These are phyloP conservation scores for Saccharum officinarum DNA, from an alignment of 176 grass and related monocot genomes.

Conservation along the genomic window DNA sequence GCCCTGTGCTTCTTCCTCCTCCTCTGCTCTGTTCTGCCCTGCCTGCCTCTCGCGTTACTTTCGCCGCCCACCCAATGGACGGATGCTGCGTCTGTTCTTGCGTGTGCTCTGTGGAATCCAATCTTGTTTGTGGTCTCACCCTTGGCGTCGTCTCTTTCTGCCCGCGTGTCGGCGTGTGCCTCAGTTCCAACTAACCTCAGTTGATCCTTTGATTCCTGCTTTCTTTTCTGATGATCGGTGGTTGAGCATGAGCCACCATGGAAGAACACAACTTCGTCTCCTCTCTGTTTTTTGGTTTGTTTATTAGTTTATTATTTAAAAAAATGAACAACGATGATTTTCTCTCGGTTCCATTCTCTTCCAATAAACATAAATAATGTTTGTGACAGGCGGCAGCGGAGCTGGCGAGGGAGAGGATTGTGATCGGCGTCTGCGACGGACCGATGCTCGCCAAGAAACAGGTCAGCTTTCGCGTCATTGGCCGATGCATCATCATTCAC, in stretches of 20 bases:
- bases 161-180: too few relatives aligned
- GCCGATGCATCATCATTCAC: background rate
- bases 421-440: slow-evolving; percentile 87
- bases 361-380: too few relatives aligned
- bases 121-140: too few relatives aligned
- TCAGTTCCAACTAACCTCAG: background rate
- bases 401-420: slow-evolving; percentile 63
- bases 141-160: background rate
- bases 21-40: background rate
- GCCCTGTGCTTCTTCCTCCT: too few relatives aligned
- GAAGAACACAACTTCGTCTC: too few relatives aligned
- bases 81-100: background rate
- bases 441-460: slow-evolving; percentile 95
- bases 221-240: too few relatives aligned
- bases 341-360: too few relatives aligned
- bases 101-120: background rate
- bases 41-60: background rate
- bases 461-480: slow-evolving; percentile 29
- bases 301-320: too few relatives aligned
- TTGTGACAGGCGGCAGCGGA: slow-evolving; percentile 65
- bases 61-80: background rate
- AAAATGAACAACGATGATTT: too few relatives aligned
- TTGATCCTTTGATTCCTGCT: background rate
- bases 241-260: too few relatives aligned
- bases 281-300: too few relatives aligned